These are phyloP conservation scores for Yamadazyma tumulicola DNA, from an alignment of 805 yeast genomes.

Conservation along the genomic window DNA sequence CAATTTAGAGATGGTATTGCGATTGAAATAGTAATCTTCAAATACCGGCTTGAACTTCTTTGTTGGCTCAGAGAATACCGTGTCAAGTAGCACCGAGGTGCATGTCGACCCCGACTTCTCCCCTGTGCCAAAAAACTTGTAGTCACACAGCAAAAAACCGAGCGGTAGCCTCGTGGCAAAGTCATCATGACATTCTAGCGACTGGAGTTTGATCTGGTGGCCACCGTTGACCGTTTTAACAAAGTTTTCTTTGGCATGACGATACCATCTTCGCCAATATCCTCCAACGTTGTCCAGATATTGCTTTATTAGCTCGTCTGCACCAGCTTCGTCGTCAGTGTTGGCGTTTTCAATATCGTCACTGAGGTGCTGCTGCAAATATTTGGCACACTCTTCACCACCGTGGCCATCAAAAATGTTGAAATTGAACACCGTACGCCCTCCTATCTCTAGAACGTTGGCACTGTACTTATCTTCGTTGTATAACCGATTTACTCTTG, in stretches of 20 bases:
- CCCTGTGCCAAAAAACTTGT: conserved; percentile 46
- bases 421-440: conserved; percentile 49
- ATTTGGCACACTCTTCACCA: conserved; percentile 69
- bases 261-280: conserved; percentile 80
- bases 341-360: conserved; percentile 46
- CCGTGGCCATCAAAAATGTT: conserved; percentile 95
- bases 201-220: conserved; percentile 15
- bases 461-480: conserved; percentile 84
- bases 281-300: conserved; percentile 67
- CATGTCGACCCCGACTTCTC: conserved; percentile 66
- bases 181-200: conserved; percentile 42
- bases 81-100: conserved; percentile 60
- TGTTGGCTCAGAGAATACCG: conserved; percentile 30
- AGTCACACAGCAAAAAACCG: conserved; percentile 65
- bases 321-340: conserved; percentile 22
- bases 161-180: conserved; percentile 57
- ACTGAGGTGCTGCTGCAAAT: conserved; percentile 52
- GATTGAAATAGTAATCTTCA: conserved; percentile 55
- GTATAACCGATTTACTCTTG: conserved; percentile 68
- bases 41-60: conserved; percentile 26
- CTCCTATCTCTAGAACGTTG: conserved; percentile 44
- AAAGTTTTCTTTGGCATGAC: conserved; percentile 37
- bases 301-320: conserved; percentile 43
- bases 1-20: conserved; percentile 61
- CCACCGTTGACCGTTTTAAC: conserved; percentile 20